Evolutionary conservation across 345 rosid species (phyloP).

Genomic region (Hirschfeldia incana): DNA sequence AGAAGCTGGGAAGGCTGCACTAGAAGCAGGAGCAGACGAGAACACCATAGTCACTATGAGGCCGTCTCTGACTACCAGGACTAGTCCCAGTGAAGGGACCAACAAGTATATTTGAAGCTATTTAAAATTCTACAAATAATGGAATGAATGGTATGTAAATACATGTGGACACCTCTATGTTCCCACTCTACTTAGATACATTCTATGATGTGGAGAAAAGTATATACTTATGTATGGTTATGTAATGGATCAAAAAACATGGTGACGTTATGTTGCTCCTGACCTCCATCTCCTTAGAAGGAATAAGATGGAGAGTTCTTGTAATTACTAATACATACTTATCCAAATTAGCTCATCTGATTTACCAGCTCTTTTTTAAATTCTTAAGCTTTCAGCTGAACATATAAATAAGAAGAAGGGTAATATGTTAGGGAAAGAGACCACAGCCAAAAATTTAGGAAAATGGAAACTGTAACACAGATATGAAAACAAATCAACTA

Average conservation of each 20-base stretch:
- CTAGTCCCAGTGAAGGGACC: constrained; percentile 23
- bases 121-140: constrained; percentile 4
- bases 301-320: constrained; percentile 6
- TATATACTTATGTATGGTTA: constrained; percentile 3
- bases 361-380: not conserved
- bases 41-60: constrained; percentile 86
- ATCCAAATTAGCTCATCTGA: not conserved
- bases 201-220: constrained; percentile 13
- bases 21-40: constrained; percentile 93
- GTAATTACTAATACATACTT: constrained; percentile 15
- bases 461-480: not conserved
- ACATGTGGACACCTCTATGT: constrained; percentile 8
- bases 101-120: constrained; percentile 25
- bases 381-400: not conserved
- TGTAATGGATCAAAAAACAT: constrained; percentile 14
- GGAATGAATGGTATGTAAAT: constrained; percentile 21
- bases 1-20: constrained; percentile 90
- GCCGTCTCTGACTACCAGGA: constrained; percentile 70
- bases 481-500: not conserved
- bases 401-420: not conserved
- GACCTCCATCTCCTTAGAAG: constrained; percentile 21
- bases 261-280: constrained; percentile 2
- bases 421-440: not conserved
- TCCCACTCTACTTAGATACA: constrained; percentile 11
- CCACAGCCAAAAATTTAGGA: not conserved